Base-by-base conservation (phyloP, 306 rosid species). In the Citrullus colocynthis region DNA sequence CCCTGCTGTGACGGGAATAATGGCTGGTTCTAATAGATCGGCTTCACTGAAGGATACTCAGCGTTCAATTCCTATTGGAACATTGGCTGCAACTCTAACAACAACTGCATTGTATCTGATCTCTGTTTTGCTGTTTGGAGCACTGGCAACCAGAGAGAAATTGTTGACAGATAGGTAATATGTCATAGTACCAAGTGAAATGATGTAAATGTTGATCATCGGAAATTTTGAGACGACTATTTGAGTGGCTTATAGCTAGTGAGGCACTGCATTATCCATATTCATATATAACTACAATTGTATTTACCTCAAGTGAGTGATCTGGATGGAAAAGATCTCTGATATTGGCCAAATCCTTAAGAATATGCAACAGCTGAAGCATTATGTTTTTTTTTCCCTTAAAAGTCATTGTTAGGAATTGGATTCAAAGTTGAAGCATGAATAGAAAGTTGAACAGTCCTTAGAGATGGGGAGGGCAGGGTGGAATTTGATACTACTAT, bases 11-110 rank as follows among this genome's bases (percentile, higher is more conserved):
- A 95, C 99, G 8, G 99, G 99, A 85, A 95, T 95, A 81, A 95
- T 95, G 99, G 99, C 99, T 67, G 99, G 99, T 79, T 95, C 99
- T 79, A 95, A 95, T 84, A 89, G 99, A 84, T 95, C 98, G 62
- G 90, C 98, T 48, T 95, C 99, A 63, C 86, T 95, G 75, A 91
- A 85, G 84, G 99, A 95, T 85, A 95, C 99, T 79, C 99, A 95
- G 86, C 93, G 87, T 75, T 95, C 99, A 79, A 95, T 95, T 87
- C 99, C 99, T 78, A 72, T 95, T 39, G 99, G 99, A 85, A 95
- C 99, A 51, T 78, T 95, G 84, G 80, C 96, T 80, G 97, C 99
- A 64, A 95, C 98, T 77, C 92, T 95, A 80, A 16, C 83, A 55
- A 95, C 99, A 56, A 84, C 98, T 42, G 36, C 9, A 72, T 62